Conservation (phyloP, 225 moss, liverwort and hornwort species). For the Rhytidiadelphus loreus region DNA sequence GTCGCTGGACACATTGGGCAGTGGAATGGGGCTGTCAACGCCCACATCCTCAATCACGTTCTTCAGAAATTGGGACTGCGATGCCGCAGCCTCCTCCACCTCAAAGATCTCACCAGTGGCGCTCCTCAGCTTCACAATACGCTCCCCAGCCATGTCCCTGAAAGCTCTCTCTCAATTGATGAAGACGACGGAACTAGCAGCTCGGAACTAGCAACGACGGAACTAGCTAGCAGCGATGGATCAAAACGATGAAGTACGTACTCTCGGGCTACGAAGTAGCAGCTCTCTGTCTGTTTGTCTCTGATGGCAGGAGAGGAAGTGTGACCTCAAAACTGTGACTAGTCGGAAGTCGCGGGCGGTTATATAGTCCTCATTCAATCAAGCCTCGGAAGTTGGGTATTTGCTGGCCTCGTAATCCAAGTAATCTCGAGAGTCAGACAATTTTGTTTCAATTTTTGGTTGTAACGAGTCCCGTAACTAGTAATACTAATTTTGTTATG, state of each 20-base stretch:
- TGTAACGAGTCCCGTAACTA: too few relatives aligned
- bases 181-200: too few relatives aligned
- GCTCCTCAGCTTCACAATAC: conserved; percentile 12
- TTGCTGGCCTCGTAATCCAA: background rate
- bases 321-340: background rate
- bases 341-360: background rate
- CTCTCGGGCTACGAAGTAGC: too few relatives aligned
- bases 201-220: too few relatives aligned
- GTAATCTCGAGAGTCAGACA: background rate
- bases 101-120: conserved; percentile 11
- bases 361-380: background rate
- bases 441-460: too few relatives aligned
- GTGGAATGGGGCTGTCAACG: background rate
- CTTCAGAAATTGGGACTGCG: background rate
- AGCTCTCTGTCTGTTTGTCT: background rate
- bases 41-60: conserved; percentile 14
- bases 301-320: background rate
- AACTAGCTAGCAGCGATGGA: too few relatives aligned
- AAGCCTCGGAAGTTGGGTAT: background rate
- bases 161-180: background rate
- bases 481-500: too few relatives aligned
- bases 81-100: conserved; percentile 4
- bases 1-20: conserved; percentile 7
- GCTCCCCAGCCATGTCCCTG: background rate
- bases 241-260: too few relatives aligned